Conservation (phyloP, 768 basidiomycete genomes). For the Lepiota subincarnata region DNA sequence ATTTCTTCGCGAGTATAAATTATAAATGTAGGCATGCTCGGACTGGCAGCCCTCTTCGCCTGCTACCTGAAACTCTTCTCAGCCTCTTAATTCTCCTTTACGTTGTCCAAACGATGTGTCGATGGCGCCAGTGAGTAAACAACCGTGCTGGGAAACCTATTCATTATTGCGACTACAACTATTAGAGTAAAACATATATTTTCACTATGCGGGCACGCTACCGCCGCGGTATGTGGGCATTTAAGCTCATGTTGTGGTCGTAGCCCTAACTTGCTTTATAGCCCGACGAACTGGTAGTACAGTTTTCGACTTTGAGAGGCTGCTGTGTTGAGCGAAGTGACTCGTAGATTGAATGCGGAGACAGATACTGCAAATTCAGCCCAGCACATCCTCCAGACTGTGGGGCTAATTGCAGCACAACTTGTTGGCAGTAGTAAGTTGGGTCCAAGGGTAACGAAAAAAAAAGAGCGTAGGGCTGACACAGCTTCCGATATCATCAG, state of each 20-base stretch:
- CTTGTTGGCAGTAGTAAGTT: constrained; percentile 79
- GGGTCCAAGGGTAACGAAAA: not conserved
- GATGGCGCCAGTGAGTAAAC: constrained; percentile 59
- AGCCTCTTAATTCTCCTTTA: constrained; percentile 19
- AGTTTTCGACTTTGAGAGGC: constrained; percentile 15
- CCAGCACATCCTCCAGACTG: constrained; percentile 56
- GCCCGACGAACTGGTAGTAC: constrained; percentile 58
- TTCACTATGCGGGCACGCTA: constrained; percentile 51
- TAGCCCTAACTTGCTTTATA: constrained; percentile 20
- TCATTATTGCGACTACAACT: not conserved
- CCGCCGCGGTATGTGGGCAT: constrained; percentile 18
- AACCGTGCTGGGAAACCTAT: not conserved
- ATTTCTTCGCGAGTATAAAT: constrained; percentile 6
- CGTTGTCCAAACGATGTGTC: constrained; percentile 50
- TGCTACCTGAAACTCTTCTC: constrained; percentile 5
- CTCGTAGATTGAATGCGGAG: constrained; percentile 59
- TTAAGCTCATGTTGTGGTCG: not conserved
- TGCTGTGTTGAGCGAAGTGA: constrained; percentile 1
- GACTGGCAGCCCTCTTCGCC: constrained; percentile 13
- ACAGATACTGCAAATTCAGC: constrained; percentile 70
- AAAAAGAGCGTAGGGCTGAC: constrained; percentile 16
- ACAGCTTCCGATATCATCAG: constrained; percentile 10
- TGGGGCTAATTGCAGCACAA: constrained; percentile 50
- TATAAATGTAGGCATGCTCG: not conserved
- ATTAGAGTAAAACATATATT: constrained; percentile 63